Evolutionary conservation across 345 rosid species (phyloP).

Genomic region (Aurinia saxatilis): DNA sequence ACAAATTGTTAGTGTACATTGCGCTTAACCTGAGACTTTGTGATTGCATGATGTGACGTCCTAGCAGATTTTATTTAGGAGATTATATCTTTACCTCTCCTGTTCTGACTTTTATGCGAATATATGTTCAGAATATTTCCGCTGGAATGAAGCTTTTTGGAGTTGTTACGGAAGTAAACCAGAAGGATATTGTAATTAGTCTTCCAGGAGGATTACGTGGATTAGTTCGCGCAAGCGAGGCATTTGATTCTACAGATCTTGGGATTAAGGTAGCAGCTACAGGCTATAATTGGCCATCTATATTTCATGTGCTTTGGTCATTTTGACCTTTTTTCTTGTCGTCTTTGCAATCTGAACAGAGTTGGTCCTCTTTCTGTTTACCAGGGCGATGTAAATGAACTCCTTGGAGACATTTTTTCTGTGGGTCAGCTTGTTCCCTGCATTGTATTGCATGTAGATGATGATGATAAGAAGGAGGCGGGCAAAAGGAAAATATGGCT

Average conservation of each 20-base stretch:
- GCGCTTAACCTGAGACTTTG: neutral
- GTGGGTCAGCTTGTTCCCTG: conserved; percentile 90
- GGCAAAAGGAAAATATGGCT: conserved; percentile 82
- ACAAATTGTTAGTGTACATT: neutral
- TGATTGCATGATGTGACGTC: neutral
- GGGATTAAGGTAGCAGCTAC: conserved; percentile 46
- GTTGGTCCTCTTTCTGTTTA: conserved; percentile 14
- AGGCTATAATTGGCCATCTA: neutral
- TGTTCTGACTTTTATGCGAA: conserved; percentile 1
- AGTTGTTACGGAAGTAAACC: conserved; percentile 84
- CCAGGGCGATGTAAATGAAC: conserved; percentile 49
- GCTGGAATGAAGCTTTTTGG: conserved; percentile 98
- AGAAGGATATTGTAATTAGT: conserved; percentile 79
- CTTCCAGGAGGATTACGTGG: conserved; percentile 96
- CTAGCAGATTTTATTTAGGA: neutral
- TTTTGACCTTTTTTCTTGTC: neutral
- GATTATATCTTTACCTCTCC: neutral
- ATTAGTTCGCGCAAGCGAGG: conserved; percentile 73
- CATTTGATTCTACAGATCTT: conserved; percentile 54
- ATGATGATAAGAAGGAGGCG: conserved; percentile 73
- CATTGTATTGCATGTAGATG: conserved; percentile 56
- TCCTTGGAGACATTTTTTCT: conserved; percentile 46
- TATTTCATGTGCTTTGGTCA: neutral
- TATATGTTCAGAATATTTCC: conserved; percentile 58
- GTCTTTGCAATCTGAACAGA: conserved; percentile 6